These are phyloP conservation scores for Cytospora leucostoma DNA, from an alignment of 2,329 filamentous ascomycete species.

Conservation along the genomic window DNA sequence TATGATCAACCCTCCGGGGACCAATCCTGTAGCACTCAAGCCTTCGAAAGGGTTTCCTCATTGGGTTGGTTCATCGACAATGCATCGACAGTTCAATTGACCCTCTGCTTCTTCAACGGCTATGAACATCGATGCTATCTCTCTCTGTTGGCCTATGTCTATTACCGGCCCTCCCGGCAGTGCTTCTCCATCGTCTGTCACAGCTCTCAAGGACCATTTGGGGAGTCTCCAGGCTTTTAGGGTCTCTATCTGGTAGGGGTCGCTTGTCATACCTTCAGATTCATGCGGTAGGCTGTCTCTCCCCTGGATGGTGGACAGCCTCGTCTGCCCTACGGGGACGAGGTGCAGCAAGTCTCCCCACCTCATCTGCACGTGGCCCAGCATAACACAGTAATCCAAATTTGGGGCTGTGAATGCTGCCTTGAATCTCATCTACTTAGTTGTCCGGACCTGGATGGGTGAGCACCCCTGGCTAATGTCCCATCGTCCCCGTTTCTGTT, in stretches of 20 bases:
- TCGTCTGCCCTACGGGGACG: slow-evolving; percentile 10
- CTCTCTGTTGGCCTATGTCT: too few species aligned
- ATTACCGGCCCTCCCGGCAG: too few species aligned
- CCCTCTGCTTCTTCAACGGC: not conserved
- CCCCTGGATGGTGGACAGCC: not conserved
- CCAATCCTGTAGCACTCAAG: not conserved
- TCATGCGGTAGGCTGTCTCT: not conserved
- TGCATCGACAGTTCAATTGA: not conserved
- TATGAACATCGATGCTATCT: not conserved
- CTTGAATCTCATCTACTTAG: slow-evolving; percentile 23
- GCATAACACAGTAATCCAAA: slow-evolving; percentile 18
- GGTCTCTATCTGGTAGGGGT: too few species aligned
- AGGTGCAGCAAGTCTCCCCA: slow-evolving; percentile 18
- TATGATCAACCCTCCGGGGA: not conserved
- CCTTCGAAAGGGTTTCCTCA: not conserved
- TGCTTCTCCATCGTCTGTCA: too few species aligned
- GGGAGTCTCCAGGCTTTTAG: slow-evolving; percentile 6
- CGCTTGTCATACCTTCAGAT: not conserved
- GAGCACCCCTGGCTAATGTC: not conserved
- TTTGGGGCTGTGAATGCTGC: slow-evolving; percentile 23
- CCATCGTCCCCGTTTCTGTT: not conserved
- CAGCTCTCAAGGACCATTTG: not conserved
- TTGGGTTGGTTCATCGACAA: not conserved
- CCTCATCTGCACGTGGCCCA: slow-evolving; percentile 16
- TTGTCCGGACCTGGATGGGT: slow-evolving; percentile 1